phyloP scores from a whole-genome alignment of 805 yeast species.

The Scheffersomyces spartinae region DNA sequence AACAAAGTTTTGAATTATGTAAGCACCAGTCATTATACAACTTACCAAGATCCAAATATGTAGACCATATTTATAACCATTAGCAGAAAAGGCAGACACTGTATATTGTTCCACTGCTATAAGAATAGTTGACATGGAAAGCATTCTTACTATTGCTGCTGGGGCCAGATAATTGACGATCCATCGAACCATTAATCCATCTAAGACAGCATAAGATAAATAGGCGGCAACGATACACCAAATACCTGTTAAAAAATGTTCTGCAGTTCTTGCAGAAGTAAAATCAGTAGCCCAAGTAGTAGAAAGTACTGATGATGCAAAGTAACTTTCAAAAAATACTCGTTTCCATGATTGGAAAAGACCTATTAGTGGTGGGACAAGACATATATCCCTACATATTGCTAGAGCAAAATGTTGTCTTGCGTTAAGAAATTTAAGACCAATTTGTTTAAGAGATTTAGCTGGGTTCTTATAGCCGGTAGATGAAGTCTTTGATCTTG shows the following conservation, averaged over 20 bases:
- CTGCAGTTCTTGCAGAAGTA: constrained; percentile 60
- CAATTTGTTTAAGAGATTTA: constrained; percentile 58
- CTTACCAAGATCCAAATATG: constrained; percentile 92
- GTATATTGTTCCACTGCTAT: constrained; percentile 61
- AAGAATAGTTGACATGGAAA: constrained; percentile 68
- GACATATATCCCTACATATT: constrained; percentile 65
- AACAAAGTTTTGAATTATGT: constrained; percentile 77
- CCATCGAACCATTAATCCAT: constrained; percentile 89
- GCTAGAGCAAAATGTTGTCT: constrained; percentile 69
- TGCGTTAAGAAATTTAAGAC: constrained; percentile 62
- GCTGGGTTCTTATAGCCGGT: constrained; percentile 11
- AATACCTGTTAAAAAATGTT: constrained; percentile 70
- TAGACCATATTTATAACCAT: constrained; percentile 59
- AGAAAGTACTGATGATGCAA: too few species aligned
- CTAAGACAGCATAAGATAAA: constrained; percentile 71
- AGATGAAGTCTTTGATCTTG: constrained; percentile 4
- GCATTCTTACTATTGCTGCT: constrained; percentile 81
- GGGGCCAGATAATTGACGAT: constrained; percentile 79
- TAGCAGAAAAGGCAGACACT: constrained; percentile 51
- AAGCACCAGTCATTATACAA: constrained; percentile 68
- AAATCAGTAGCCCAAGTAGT: constrained; percentile 21
- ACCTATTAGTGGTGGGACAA: constrained; percentile 55
- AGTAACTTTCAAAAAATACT: constrained; percentile 18
- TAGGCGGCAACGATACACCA: constrained; percentile 91
- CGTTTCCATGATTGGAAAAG: constrained; percentile 32